Evolutionary conservation across 2,329 filamentous ascomycete species (phyloP), one percentile per base, ranked within the genome.

Genomic region (Sclerotinia sclerotiorum): DNA sequence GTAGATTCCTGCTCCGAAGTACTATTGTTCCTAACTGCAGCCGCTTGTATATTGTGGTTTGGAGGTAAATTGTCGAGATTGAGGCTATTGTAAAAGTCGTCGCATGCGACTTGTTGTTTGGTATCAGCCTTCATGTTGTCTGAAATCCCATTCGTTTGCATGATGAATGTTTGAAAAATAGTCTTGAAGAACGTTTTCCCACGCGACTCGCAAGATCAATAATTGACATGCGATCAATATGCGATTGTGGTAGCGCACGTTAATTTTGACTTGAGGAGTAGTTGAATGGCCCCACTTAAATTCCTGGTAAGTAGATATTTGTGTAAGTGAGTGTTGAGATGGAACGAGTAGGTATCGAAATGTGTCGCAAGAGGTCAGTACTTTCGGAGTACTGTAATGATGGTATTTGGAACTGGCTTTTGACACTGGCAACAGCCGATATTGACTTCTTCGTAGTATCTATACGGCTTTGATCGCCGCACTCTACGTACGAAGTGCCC

Each of bases 131-230:
- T 51, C 58, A 62, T 49, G 13, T 39, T 51, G 58, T 6, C n/a
- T 1, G 46, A 17, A 0, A 77, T 78, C 52, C 81, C 80, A 74
- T 84, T 84, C 69, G 90, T 78, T 61, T 84, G 80, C 8, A 80
- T 79, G 64, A 90, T 84, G 78, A 90, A 90, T 3, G n/a, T 87
- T 82, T 52, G 82, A 83, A 39, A 89, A 83, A 74, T 92, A 92
- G n/a, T 82, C 81, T 69, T 85, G 32, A 85, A 88, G 78, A 88
- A 90, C 78, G 92, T 90, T 32, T 78, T 91, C 90, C 90, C 42
- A 88, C 87, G n/a, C 57, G 11, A 62, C 46, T 24, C 21, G 58
- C 13, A 35, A 49, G 32, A 48, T 24, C 27, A 17, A 61, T 48
- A 17, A 61, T 48, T 7, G 58, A 29, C 32, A 10, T 46, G 15